A percentile compares a stretch with the other conserved stretches of the same genome.
phyloP scores from a whole-genome alignment of 768 basidiomycete genomes.

The button mushroom (Agaricus bisporus) region DNA sequence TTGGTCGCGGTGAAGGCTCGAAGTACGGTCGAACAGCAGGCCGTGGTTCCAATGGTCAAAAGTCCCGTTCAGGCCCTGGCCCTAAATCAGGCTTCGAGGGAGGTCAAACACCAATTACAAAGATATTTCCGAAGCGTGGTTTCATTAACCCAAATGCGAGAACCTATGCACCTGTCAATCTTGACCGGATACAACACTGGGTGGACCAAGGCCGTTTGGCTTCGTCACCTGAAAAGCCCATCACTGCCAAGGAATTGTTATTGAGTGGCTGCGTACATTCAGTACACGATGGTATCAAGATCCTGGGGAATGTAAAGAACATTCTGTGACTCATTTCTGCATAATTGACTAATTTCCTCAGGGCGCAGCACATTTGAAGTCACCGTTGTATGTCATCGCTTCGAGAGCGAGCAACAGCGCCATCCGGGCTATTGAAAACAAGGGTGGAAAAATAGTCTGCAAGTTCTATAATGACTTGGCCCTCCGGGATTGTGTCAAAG shows the following conservation, averaged over 20 bases:
- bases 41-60: constrained; percentile 93
- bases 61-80: constrained; percentile 84
- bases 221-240: constrained; percentile 74
- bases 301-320: constrained; percentile 70
- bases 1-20: constrained; percentile 90
- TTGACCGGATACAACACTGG: constrained; percentile 88
- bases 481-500: constrained; percentile 72
- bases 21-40: constrained; percentile 90
- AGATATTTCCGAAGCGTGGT: constrained; percentile 88
- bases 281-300: constrained; percentile 85
- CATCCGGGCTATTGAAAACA: constrained; percentile 74
- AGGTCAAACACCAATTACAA: constrained; percentile 91
- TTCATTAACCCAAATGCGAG: constrained; percentile 79
- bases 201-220: constrained; percentile 78
- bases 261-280: constrained; percentile 85
- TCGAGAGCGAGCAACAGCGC: constrained; percentile 86
- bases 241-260: constrained; percentile 83
- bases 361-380: constrained; percentile 63
- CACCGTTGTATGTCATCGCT: constrained; percentile 72
- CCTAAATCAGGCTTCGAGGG: constrained; percentile 88
- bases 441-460: constrained; percentile 81
- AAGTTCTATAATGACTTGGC: constrained; percentile 88
- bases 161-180: constrained; percentile 76
- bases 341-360: constrained; percentile 19
- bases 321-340: constrained; percentile 14